These are phyloP conservation scores for Diospyros kaki DNA, from an alignment of 148 eudicot genomes.

Conservation along the genomic window DNA sequence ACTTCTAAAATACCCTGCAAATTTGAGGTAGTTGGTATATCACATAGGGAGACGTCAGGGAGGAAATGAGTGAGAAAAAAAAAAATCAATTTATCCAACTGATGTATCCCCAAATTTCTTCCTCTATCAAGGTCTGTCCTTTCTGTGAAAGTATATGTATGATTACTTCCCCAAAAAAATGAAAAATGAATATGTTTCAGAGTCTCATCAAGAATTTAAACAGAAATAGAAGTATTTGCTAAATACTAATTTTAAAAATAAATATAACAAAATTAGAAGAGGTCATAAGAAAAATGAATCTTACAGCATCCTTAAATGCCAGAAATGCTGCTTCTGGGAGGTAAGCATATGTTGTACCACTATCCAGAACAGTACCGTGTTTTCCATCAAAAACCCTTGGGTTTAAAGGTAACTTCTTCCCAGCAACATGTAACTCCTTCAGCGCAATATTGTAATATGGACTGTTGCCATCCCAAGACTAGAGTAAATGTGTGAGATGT, in stretches of 20 bases:
- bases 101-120: not conserved
- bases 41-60: not conserved
- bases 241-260: not conserved
- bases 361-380: slow-evolving; percentile 85
- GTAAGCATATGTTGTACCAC: slow-evolving; percentile 94
- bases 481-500: slow-evolving; percentile 96
- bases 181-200: not conserved
- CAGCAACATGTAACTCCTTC: slow-evolving; percentile 85
- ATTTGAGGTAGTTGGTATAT: too few species aligned
- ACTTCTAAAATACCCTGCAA: too few species aligned
- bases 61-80: not conserved
- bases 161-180: not conserved
- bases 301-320: slow-evolving; percentile 83
- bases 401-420: slow-evolving; percentile 57
- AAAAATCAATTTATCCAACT: not conserved
- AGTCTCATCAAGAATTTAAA: not conserved
- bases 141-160: too few species aligned
- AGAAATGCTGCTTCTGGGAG: slow-evolving; percentile 77
- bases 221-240: not conserved
- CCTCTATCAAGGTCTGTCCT: not conserved
- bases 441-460: slow-evolving; percentile 94
- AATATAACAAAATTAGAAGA: not conserved
- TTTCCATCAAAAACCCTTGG: slow-evolving; percentile 76
- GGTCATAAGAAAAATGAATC: slow-evolving; percentile 22
- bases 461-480: slow-evolving; percentile 95